Base-by-base conservation (phyloP, 2,329 filamentous ascomycete genomes). In the Alternaria brassicae region DNA sequence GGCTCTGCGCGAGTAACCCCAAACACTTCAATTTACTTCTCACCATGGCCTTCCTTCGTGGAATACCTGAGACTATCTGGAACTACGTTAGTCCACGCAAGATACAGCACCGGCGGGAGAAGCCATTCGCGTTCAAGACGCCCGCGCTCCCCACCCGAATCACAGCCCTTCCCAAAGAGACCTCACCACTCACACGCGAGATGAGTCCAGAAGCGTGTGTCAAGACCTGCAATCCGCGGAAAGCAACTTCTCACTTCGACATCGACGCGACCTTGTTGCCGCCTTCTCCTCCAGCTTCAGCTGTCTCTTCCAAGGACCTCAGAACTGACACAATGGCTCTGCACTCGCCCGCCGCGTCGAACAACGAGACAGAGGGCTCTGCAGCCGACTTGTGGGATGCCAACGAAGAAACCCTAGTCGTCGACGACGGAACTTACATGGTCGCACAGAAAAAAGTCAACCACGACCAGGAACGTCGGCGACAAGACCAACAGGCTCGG, bases 81-180 rank as follows among this genome's bases (percentile, higher is more conserved):
- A 72, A 72, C 56, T 80, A 77, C 58, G 70, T 81, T 49, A 80
- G 79, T 51, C 80, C 80, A 10, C 71, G 72, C 45, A 81, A 81
- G 66, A 76, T 76, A 8, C 67, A 73, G 44, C 65, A 75, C 57
- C 69, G 70, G 9, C 73, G 76, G 21, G 68, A 77, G 23, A 76
- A 78, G 56, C 72, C 72, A 5, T 79, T 78, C 71, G 77, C 72
- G 6, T 79, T 79, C 73, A 77, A 78, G 53, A 69, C 72, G 37
- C 75, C 74, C 21, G 61, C 68, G 1, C 25, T 69, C 3, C 71
- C 73, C 23, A 12, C 50, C 27, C 49, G 60, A 37, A 23, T 51
- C n/a, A 61, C 61, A 23, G 56, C 54, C 13, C 53, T 37, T 27
- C 41, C 3, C 4, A 54, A 37, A 49, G 45, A 39, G 10, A 32